These are phyloP conservation scores for Colletotrichum simmondsii DNA, from an alignment of 2,329 filamentous ascomycete genomes.

Conservation along the genomic window DNA sequence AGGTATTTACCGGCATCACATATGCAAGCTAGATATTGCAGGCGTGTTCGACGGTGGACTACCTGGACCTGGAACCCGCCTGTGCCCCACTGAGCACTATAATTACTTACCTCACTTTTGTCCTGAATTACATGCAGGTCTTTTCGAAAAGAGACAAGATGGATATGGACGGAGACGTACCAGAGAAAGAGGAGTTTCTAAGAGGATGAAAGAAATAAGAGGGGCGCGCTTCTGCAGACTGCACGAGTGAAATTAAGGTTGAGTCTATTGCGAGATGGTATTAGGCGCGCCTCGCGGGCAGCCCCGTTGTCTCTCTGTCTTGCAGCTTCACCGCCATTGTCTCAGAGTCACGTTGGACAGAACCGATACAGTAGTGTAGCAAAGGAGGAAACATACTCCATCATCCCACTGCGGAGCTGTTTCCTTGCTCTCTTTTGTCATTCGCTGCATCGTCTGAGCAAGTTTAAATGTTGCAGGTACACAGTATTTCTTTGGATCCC, in stretches of 20 bases:
- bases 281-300: background rate
- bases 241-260: background rate
- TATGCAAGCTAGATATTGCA: slow-evolving; percentile 23
- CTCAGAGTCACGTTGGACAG: background rate
- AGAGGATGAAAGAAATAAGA: too few relatives aligned
- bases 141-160: background rate
- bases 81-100: background rate
- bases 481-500: background rate
- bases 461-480: background rate
- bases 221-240: background rate
- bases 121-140: background rate
- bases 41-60: background rate
- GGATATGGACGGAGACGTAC: background rate
- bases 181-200: background rate
- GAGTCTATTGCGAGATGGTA: background rate
- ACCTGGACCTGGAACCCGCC: background rate
- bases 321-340: slow-evolving; percentile 10
- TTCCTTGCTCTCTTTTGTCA: background rate
- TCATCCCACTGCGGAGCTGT: background rate
- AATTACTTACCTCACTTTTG: background rate
- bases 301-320: background rate
- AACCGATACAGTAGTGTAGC: background rate
- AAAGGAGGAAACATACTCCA: background rate
- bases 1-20: slow-evolving; percentile 20
- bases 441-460: background rate